Conservation (phyloP, 768 basidiomycete species). For the Pleurotus djamor region DNA sequence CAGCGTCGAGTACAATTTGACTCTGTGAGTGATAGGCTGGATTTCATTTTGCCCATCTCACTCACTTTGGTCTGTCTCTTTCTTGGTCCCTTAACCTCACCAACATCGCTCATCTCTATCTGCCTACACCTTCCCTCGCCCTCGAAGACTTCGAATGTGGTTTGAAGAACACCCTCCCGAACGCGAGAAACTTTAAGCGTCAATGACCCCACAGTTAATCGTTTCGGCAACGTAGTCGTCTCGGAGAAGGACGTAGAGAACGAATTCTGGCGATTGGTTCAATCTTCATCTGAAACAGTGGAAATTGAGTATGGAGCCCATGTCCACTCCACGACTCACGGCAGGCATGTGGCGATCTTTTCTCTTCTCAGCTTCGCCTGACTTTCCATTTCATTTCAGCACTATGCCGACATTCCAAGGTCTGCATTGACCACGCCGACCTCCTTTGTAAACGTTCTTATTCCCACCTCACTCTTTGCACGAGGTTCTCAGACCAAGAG, state of each 20-base stretch:
- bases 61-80: no score
- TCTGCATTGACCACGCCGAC: slow-evolving; percentile 83
- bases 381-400: slow-evolving; percentile 36
- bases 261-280: slow-evolving; percentile 97
- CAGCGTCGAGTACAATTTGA: no score
- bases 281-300: slow-evolving; percentile 86
- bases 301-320: slow-evolving; percentile 99
- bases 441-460: slow-evolving; percentile 61
- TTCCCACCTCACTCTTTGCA: slow-evolving; percentile 61
- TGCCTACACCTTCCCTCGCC: no score
- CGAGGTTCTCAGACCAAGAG: slow-evolving; percentile 80
- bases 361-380: slow-evolving; percentile 5
- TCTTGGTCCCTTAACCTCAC: no score
- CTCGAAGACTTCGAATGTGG: slow-evolving; percentile 83
- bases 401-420: slow-evolving; percentile 96
- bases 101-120: no score
- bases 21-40: no score
- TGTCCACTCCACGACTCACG: slow-evolving; percentile 95
- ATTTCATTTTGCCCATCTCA: no score
- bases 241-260: slow-evolving; percentile 90
- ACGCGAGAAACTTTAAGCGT: slow-evolving; percentile 24
- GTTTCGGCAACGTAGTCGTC: slow-evolving; percentile 60
- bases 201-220: slow-evolving; percentile 51
- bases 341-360: slow-evolving; percentile 64
- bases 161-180: slow-evolving; percentile 74